A percentile compares a stretch with the other conserved stretches of the same genome.
These are phyloP conservation scores for Solanum peruvianum DNA, from an alignment of 257 asterid genomes.

Conservation along the genomic window DNA sequence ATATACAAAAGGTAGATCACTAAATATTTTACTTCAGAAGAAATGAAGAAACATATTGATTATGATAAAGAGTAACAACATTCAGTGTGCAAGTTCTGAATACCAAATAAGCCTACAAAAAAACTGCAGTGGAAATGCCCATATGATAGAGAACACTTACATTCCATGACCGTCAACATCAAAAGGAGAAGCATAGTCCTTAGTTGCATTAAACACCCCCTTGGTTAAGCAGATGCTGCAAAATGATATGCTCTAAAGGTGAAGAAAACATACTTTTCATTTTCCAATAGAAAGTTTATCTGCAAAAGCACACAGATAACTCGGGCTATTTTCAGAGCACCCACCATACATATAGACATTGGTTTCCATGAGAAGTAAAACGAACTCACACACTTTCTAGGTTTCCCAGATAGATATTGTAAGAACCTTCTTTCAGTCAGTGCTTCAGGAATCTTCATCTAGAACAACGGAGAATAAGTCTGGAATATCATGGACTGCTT, in stretches of 20 bases:
- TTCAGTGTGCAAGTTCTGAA: background rate
- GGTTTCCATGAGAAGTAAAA: background rate
- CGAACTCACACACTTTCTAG: background rate
- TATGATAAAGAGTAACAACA: background rate
- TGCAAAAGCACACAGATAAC: background rate
- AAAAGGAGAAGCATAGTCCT: constrained; percentile 87
- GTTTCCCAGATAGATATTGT: background rate
- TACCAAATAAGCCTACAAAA: background rate
- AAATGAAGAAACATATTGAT: background rate
- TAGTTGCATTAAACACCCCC: constrained; percentile 85
- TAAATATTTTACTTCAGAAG: background rate
- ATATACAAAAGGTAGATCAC: background rate
- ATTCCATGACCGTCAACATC: constrained; percentile 97
- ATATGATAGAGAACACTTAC: constrained; percentile 35
- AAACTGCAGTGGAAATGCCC: background rate
- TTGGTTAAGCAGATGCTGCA: constrained; percentile 93
- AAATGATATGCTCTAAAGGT: constrained; percentile 31
- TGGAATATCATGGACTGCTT: constrained; percentile 13
- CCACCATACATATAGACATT: background rate
- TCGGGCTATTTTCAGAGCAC: background rate
- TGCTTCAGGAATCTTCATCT: background rate
- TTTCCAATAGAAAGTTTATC: background rate
- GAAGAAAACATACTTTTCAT: background rate
- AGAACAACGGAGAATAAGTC: background rate
- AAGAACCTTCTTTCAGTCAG: background rate